phyloP scores from a whole-genome alignment of 768 basidiomycete genomes.

The Podaxis sp. region DNA sequence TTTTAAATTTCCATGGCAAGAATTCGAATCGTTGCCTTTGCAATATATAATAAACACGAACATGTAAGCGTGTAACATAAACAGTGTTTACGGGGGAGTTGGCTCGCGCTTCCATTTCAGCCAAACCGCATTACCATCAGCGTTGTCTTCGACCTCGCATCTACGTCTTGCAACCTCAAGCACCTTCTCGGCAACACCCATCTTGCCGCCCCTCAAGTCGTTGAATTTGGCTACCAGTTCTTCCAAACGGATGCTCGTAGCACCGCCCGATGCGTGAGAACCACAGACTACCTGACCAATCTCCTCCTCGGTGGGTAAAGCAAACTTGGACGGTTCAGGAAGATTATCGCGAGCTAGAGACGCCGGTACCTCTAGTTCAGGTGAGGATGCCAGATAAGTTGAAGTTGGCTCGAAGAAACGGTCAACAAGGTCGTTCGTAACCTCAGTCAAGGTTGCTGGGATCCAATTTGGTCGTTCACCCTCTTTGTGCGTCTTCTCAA shows the following conservation, averaged over 20 bases:
- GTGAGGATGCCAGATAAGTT: slow-evolving; percentile 42
- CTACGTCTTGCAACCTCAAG: slow-evolving; percentile 70
- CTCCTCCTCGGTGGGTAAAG: slow-evolving; percentile 77
- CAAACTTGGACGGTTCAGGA: slow-evolving; percentile 38
- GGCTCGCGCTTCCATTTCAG: slow-evolving; percentile 53
- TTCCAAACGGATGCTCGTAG: slow-evolving; percentile 56
- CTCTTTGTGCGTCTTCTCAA: slow-evolving; percentile 39
- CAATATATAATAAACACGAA: background rate
- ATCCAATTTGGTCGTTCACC: slow-evolving; percentile 61
- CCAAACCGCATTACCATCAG: slow-evolving; percentile 60
- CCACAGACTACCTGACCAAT: slow-evolving; percentile 70
- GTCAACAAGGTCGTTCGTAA: slow-evolving; percentile 55
- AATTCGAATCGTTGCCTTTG: background rate
- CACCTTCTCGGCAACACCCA: slow-evolving; percentile 75
- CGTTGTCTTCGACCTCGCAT: slow-evolving; percentile 61
- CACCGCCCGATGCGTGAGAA: slow-evolving; percentile 58
- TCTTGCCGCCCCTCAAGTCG: slow-evolving; percentile 46
- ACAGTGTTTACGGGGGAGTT: slow-evolving; percentile 1
- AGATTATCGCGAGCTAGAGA: slow-evolving; percentile 25
- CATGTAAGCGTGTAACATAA: slow-evolving; percentile 3
- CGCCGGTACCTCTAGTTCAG: slow-evolving; percentile 43
- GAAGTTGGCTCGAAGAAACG: slow-evolving; percentile 70
- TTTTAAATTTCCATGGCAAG: no score
- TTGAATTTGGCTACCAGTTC: slow-evolving; percentile 64
- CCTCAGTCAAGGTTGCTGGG: slow-evolving; percentile 60